Percentiles rank a stretch among this genome's conserved stretches.
phyloP scores from a whole-genome alignment of 108 stramenopile species.

The Nitzschia palea region DNA sequence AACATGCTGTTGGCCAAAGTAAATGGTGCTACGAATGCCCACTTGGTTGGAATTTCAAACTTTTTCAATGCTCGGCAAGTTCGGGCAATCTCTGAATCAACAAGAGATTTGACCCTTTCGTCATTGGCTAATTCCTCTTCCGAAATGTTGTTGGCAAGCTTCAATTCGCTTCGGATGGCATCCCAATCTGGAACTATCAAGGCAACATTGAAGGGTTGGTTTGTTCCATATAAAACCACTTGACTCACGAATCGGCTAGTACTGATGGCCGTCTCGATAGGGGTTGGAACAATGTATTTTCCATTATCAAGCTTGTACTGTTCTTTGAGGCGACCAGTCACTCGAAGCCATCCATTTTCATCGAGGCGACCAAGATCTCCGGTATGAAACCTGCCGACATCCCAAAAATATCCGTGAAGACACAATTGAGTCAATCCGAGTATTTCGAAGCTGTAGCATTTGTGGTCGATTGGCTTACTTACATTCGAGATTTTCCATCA shows the following conservation, averaged over 20 bases:
- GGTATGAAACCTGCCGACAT: conserved; percentile 72
- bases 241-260: conserved; percentile 89
- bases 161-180: conserved; percentile 58
- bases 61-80: conserved; percentile 75
- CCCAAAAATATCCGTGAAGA: neutral
- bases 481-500: conserved; percentile 84
- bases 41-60: conserved; percentile 80
- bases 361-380: conserved; percentile 82
- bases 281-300: conserved; percentile 91
- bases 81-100: conserved; percentile 65
- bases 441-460: neutral
- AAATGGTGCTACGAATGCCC: conserved; percentile 90
- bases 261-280: conserved; percentile 89
- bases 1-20: conserved; percentile 90
- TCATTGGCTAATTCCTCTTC: conserved; percentile 78
- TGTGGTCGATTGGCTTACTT: too few relatives aligned
- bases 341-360: conserved; percentile 65
- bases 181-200: conserved; percentile 91
- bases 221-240: conserved; percentile 88
- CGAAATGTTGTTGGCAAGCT: conserved; percentile 41
- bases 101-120: conserved; percentile 63
- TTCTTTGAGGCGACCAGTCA: conserved; percentile 88
- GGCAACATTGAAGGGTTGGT: conserved; percentile 87
- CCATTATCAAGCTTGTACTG: conserved; percentile 99
- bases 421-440: neutral